Conservation (phyloP, 306 rosid species). For the Inga oerstediana region DNA sequence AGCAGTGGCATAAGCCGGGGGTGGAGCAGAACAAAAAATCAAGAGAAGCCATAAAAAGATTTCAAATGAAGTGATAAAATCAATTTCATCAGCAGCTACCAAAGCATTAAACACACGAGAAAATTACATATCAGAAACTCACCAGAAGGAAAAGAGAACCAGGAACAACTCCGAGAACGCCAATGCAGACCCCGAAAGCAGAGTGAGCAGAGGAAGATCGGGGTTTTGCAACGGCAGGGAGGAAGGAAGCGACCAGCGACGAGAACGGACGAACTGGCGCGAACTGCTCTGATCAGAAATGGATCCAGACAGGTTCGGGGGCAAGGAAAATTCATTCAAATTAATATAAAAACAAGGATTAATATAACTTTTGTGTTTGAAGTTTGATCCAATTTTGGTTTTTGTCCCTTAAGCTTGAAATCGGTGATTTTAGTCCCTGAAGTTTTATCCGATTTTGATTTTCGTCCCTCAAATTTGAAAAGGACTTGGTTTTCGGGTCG, state of each 20-base stretch:
- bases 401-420: too few species aligned
- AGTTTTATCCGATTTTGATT: too few species aligned
- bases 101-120: not conserved
- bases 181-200: not conserved
- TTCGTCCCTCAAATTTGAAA: too few species aligned
- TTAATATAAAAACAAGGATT: fast-evolving
- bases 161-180: not conserved
- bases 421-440: too few species aligned
- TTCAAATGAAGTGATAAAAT: not conserved
- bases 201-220: not conserved
- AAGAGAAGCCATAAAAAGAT: not conserved
- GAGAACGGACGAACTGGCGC: not conserved
- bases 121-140: not conserved
- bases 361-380: too few species aligned
- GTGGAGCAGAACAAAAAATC: not conserved
- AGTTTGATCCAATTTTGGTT: too few species aligned
- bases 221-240: not conserved
- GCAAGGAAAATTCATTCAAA: not conserved
- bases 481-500: too few species aligned
- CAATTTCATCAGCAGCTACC: not conserved
- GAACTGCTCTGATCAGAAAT: not conserved
- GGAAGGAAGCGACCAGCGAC: not conserved
- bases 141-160: not conserved
- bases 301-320: not conserved
- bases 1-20: not conserved